Evolutionary conservation across 306 rosid species (phyloP), one percentile per base, ranked within the genome.

Genomic region (Argentina anserina): DNA sequence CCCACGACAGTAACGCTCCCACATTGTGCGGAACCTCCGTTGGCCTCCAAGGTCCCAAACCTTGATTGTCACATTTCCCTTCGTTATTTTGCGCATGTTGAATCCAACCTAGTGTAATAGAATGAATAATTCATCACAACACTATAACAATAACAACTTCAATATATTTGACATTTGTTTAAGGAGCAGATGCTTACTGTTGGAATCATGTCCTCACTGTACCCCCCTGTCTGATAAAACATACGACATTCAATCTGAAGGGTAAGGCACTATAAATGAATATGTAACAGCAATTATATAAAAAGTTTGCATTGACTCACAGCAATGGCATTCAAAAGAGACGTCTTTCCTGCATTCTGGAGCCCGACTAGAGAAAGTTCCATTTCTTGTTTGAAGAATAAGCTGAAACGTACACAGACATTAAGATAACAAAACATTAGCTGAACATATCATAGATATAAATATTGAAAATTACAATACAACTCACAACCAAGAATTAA

Each of bases 11-110:
- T 94, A 94, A 66, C 97, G 97, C 83, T 94, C 97, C 99, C 97
- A 94, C 99, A 94, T 91, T 31, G 96, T 76, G 20, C 97, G 86
- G 76, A 93, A 93, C 83, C 98, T 89, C 82, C 93, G 80, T 78
- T 94, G 98, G 59, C 98, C 97, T 77, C 98, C 98, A 69, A 94
- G 97, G 77, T 91, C 98, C 98, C 97, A 94, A 75, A 94, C 92
- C 87, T 94, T 94, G 69, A 94, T 94, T 2, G 96, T 94, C 56
- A 94, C 96, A 61, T 94, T 91, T 67, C 98, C 97, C 80, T 94
- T 91, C 0, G 97, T 91, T 63, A 94, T 97, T 78, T 94, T 94
- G 6, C 89, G 53, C 99, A 94, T 91, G 85, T 94, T 94, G 82
- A 94, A 94, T 25, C 99, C 96, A 50, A 88, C 99, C 97, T 91